Percentiles rank a stretch among this genome's conserved stretches.
Conservation (phyloP, 2,329 filamentous ascomycete species). For the Didymella lethalis region DNA sequence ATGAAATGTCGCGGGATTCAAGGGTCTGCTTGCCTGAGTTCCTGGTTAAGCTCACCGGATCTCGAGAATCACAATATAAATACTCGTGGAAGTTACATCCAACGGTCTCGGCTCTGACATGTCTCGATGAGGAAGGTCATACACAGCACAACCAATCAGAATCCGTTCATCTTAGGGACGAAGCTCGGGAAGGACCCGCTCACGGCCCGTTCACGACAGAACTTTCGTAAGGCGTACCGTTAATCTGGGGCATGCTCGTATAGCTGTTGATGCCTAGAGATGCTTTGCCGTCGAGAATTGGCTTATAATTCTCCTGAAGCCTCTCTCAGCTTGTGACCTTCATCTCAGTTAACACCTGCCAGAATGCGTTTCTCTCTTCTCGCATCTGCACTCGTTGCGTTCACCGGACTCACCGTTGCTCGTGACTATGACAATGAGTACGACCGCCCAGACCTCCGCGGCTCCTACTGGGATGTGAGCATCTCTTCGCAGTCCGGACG, state of each 20-base stretch:
- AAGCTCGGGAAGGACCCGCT: slow-evolving; percentile 2
- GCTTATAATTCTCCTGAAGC: too few relatives aligned
- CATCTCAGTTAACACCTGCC: not conserved
- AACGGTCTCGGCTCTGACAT: not conserved
- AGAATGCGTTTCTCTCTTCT: slow-evolving; percentile 21
- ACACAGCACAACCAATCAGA: slow-evolving; percentile 4
- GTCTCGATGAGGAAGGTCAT: slow-evolving; percentile 6
- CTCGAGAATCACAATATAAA: not conserved
- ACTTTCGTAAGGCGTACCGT: slow-evolving; percentile 22
- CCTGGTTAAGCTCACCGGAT: not conserved
- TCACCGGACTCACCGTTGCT: not conserved
- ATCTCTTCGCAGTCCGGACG: slow-evolving; percentile 20
- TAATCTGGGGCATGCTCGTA: slow-evolving; percentile 19
- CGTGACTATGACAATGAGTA: slow-evolving; percentile 8
- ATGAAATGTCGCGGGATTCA: too few relatives aligned
- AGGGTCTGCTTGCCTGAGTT: not conserved
- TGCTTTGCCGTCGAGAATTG: not conserved
- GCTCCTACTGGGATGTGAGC: slow-evolving; percentile 25
- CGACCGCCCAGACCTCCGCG: slow-evolving; percentile 9
- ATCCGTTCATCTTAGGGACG: not conserved
- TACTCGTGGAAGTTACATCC: not conserved
- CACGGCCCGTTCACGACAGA: slow-evolving; percentile 8
- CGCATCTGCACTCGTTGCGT: slow-evolving; percentile 11
- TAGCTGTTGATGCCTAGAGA: slow-evolving; percentile 16
- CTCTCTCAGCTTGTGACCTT: too few relatives aligned